Conservation (phyloP, 83 land plant genomes). For the Picea mariana region DNA sequence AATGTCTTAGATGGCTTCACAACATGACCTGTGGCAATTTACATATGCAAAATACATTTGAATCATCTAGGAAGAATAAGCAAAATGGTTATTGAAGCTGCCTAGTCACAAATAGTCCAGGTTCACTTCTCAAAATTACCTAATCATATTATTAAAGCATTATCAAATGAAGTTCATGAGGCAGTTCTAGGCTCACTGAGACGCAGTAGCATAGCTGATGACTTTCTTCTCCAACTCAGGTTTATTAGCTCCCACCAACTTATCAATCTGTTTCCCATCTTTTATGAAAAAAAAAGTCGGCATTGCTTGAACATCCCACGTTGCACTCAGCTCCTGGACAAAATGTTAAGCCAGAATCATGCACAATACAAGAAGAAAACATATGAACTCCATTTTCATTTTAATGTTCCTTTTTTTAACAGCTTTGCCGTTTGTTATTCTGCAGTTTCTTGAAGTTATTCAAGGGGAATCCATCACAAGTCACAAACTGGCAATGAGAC, state of each 20-base stretch:
- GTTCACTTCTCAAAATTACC: neutral
- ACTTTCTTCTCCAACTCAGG: constrained; percentile 44
- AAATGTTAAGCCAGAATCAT: neutral
- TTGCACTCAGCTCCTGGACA: constrained; percentile 47
- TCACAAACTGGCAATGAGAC: too few species aligned
- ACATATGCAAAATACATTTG: neutral
- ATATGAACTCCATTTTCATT: too few species aligned
- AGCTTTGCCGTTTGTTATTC: too few species aligned
- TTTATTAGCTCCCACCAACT: constrained; percentile 61
- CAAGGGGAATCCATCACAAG: too few species aligned
- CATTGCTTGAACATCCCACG: constrained; percentile 62
- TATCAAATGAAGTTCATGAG: neutral
- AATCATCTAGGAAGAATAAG: neutral
- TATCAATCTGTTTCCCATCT: constrained; percentile 56
- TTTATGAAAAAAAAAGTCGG: constrained; percentile 60
- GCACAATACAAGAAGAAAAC: neutral
- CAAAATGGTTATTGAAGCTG: too few species aligned
- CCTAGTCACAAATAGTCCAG: neutral
- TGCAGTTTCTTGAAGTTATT: too few species aligned
- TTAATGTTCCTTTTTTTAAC: too few species aligned
- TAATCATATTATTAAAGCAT: neutral
- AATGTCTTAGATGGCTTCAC: neutral
- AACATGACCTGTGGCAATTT: neutral
- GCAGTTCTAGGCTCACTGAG: constrained; percentile 2
- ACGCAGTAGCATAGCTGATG: constrained; percentile 22